Evolutionary conservation across 2,329 filamentous ascomycete species (phyloP).

Genomic region (Hypoxylon sp.): DNA sequence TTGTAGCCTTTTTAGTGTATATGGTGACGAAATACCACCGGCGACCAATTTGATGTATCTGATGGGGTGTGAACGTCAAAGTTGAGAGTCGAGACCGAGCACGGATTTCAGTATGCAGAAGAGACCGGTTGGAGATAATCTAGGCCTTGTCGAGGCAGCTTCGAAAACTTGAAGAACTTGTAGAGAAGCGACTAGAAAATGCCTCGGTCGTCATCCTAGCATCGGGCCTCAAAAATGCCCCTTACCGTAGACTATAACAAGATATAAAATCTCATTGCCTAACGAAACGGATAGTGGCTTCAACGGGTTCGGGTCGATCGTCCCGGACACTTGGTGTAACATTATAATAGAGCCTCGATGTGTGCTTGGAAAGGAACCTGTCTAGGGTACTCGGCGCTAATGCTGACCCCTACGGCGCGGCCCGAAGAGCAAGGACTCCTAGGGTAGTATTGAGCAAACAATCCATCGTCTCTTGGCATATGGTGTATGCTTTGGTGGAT

Average conservation of each 20-base stretch:
- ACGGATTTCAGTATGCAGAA: neutral
- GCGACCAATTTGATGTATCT: neutral
- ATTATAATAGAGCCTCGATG: slow-evolving; percentile 29
- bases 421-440: slow-evolving; percentile 29
- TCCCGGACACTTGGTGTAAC: slow-evolving; percentile 36
- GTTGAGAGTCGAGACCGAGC: slow-evolving; percentile 15
- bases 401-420: slow-evolving; percentile 37
- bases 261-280: slow-evolving; percentile 12
- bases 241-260: slow-evolving; percentile 32
- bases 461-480: slow-evolving; percentile 29
- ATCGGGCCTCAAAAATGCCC: slow-evolving; percentile 28
- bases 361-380: slow-evolving; percentile 13
- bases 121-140: neutral
- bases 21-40: neutral
- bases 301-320: slow-evolving; percentile 22
- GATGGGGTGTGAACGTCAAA: neutral
- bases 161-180: slow-evolving; percentile 4
- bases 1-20: neutral
- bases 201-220: slow-evolving; percentile 24
- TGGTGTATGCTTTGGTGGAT: slow-evolving; percentile 3
- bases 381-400: slow-evolving; percentile 24
- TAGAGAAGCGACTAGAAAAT: slow-evolving; percentile 18
- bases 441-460: slow-evolving; percentile 38
- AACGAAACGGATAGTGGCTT: slow-evolving; percentile 32
- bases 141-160: neutral